phyloP scores from a whole-genome alignment of 2,329 filamentous ascomycete species.

The Cercospora sp. region DNA sequence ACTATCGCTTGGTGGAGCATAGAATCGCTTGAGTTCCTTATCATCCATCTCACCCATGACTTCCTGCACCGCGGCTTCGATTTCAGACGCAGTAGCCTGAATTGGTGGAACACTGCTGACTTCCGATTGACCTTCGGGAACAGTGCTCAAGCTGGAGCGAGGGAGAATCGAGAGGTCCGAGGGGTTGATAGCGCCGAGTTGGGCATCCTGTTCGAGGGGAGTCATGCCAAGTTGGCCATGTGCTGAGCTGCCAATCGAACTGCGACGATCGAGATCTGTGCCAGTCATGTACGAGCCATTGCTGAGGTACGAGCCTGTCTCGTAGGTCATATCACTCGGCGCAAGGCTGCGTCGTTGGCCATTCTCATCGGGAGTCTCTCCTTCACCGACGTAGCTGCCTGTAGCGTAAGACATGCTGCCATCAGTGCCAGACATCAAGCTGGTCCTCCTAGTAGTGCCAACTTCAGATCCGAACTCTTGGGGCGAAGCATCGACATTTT shows the following conservation, averaged over 20 bases:
- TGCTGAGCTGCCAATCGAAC: constrained; percentile 44
- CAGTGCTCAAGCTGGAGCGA: constrained; percentile 21
- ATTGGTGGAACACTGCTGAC: constrained; percentile 21
- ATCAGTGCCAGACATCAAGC: constrained; percentile 29
- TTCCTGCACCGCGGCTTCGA: constrained; percentile 22
- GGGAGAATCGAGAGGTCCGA: constrained; percentile 19
- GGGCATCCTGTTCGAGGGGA: constrained; percentile 26
- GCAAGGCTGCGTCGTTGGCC: constrained; percentile 45
- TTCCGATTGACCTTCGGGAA: constrained; percentile 36
- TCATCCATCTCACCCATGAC: constrained; percentile 26
- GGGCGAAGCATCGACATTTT: constrained; percentile 30
- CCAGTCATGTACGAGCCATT: constrained; percentile 52
- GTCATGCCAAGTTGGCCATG: constrained; percentile 38
- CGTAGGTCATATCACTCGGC: constrained; percentile 49
- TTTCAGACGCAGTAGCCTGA: constrained; percentile 21
- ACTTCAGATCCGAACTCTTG: constrained; percentile 29
- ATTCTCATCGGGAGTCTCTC: constrained; percentile 31
- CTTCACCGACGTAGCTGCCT: constrained; percentile 33
- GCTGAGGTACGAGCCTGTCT: constrained; percentile 51
- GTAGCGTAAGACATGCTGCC: constrained; percentile 31
- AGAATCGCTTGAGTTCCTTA: constrained; percentile 29
- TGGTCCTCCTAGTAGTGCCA: constrained; percentile 28
- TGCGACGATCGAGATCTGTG: constrained; percentile 48
- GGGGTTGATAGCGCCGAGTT: constrained; percentile 28
- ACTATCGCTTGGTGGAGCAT: constrained; percentile 42